Conservation (phyloP, 495 filamentous ascomycete species). For the Neurospora hispaniola region DNA sequence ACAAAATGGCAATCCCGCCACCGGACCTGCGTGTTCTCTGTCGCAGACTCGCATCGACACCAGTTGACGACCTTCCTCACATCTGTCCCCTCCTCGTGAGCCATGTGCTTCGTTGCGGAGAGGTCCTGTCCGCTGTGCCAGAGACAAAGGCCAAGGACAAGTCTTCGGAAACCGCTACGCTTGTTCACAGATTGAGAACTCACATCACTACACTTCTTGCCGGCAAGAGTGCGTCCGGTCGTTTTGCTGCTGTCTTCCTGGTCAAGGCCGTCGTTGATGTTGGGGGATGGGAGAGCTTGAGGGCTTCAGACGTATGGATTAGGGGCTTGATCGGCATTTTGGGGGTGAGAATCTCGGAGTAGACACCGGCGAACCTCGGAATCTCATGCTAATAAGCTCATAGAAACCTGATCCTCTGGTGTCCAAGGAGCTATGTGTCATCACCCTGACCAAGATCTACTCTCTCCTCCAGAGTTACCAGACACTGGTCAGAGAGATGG, state of each 20-base stretch:
- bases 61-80: slow-evolving; percentile 51
- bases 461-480: slow-evolving; percentile 68
- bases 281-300: slow-evolving; percentile 69
- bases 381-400: slow-evolving; percentile 1
- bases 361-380: neutral
- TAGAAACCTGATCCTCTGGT: slow-evolving; percentile 67
- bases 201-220: slow-evolving; percentile 64
- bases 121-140: slow-evolving; percentile 42
- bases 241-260: slow-evolving; percentile 66
- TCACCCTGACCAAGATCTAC: slow-evolving; percentile 73
- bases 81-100: slow-evolving; percentile 50
- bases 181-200: slow-evolving; percentile 70
- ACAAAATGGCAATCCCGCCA: slow-evolving; percentile 11
- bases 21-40: slow-evolving; percentile 53
- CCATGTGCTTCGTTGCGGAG: slow-evolving; percentile 50
- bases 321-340: slow-evolving; percentile 59
- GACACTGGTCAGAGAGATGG: slow-evolving; percentile 76
- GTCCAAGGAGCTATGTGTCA: slow-evolving; percentile 60
- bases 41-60: slow-evolving; percentile 53
- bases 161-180: slow-evolving; percentile 47
- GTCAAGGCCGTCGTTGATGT: slow-evolving; percentile 72
- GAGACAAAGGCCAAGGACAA: slow-evolving; percentile 40
- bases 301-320: slow-evolving; percentile 60
- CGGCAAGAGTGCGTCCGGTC: slow-evolving; percentile 57
- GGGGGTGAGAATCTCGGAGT: slow-evolving; percentile 38